phyloP scores from a whole-genome alignment of 805 yeast species.

The Yamadazyma olivae region DNA sequence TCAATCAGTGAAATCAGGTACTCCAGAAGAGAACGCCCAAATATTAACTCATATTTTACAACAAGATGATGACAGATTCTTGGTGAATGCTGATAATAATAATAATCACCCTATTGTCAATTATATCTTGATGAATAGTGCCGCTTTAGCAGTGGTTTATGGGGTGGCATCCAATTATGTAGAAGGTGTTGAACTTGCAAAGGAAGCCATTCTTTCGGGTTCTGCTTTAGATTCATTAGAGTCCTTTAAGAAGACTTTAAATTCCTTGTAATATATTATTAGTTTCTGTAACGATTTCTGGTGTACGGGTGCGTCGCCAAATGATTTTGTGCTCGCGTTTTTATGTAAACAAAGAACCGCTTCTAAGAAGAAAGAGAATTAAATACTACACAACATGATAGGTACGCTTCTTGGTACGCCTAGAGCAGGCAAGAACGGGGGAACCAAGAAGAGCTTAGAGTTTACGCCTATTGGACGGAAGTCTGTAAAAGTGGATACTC shows the following conservation, averaged over 20 bases:
- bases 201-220: slow-evolving; percentile 64
- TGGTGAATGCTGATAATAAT: slow-evolving; percentile 32
- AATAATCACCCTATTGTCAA: slow-evolving; percentile 66
- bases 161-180: slow-evolving; percentile 70
- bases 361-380: too few species aligned
- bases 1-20: slow-evolving; percentile 70
- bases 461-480: slow-evolving; percentile 14
- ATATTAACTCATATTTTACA: slow-evolving; percentile 43
- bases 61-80: slow-evolving; percentile 45
- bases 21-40: slow-evolving; percentile 81
- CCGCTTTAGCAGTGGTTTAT: slow-evolving; percentile 78
- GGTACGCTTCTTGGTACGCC: slow-evolving; percentile 14
- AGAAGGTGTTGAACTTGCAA: slow-evolving; percentile 74
- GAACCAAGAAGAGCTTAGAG: slow-evolving; percentile 7
- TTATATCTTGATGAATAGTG: slow-evolving; percentile 86
- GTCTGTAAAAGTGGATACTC: slow-evolving; percentile 1
- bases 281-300: too few species aligned
- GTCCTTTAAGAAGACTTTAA: slow-evolving; percentile 38
- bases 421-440: slow-evolving; percentile 2
- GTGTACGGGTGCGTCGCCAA: too few species aligned
- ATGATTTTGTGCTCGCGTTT: too few species aligned
- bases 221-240: slow-evolving; percentile 59
- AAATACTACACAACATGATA: slow-evolving; percentile 2
- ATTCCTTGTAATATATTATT: slow-evolving; percentile 8
- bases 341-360: not conserved